Evolutionary conservation across 1,284 basidiomycete species (phyloP), one percentile per base, ranked within the genome.

Genomic region (Fomitopsis schrenkii): DNA sequence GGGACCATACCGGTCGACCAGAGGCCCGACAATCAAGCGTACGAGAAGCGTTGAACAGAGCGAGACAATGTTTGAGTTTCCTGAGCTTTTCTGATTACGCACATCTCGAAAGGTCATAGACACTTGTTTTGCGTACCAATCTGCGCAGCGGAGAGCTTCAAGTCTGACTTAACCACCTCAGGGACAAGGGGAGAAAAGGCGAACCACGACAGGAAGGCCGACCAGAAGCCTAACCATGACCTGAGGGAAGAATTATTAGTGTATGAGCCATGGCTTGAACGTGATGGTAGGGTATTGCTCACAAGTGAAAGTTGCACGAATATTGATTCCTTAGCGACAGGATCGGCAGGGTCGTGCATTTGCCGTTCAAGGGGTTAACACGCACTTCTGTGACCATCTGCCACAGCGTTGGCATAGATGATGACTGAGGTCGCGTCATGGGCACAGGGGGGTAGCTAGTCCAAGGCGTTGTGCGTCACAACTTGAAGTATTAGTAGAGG

Each of bases 161-260:
- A 77, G 68, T 89, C 87, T 6, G 68, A 66, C 62, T 80, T 82
- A 70, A 89, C 85, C 5, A 81, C 84, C 44, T 86, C 83, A 0
- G 85, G 81, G 50, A 86, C 79, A 10, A 89, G 77, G 0, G 86
- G 85, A 17, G 84, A 77, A 68, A 88, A 87, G 0, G 86, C 85
- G 63, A 88, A 89, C 87, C 87, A 89, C 15, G 84, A 81, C 22
- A 86, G 69, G 64, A 75, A 75, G 7, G 80, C 80, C 4, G 77
- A 71, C 65, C 80, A 79, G 71, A 78, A 83, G 38, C 73, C 76
- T 63, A 81, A 71, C 77, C 80, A 84, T 19, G 84, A 75, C 5
- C 74, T 76, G 64, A 52, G 46, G 14, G 8, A 46, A 3, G 14
- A 6, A 58, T 3, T 19, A 58, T 3, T 19, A 5, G 9, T 8